Conservation (phyloP, 176 grass and related monocot species). For the Aegilops umbellulata region DNA sequence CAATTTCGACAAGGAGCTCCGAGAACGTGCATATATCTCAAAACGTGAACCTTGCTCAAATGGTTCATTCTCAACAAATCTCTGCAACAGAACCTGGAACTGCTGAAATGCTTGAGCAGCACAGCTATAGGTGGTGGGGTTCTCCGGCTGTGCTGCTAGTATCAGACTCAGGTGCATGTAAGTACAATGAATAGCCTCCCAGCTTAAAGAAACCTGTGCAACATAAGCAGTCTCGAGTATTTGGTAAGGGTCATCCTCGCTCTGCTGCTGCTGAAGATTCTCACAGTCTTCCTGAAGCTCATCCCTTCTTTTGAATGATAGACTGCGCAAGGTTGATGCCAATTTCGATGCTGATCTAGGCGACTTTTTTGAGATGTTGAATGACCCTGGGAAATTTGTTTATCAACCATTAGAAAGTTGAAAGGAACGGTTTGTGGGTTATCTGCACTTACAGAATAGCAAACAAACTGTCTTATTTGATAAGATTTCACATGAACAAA, state of each 20-base stretch:
- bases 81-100: conserved; percentile 87
- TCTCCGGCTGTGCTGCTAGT: conserved; percentile 60
- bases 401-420: conserved; percentile 15
- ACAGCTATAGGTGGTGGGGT: conserved; percentile 49
- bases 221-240: conserved; percentile 82
- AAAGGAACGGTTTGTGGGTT: neutral
- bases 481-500: conserved; percentile 12
- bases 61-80: conserved; percentile 91
- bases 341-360: conserved; percentile 75
- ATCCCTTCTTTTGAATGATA: conserved; percentile 83
- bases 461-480: neutral
- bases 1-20: conserved; percentile 74
- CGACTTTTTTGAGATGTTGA: conserved; percentile 54
- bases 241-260: conserved; percentile 56
- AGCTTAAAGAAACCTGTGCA: conserved; percentile 84
- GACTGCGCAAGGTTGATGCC: conserved; percentile 63
- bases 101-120: conserved; percentile 95
- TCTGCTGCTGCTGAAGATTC: conserved; percentile 45
- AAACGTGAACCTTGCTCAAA: conserved; percentile 85
- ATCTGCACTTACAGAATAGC: conserved; percentile 1
- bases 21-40: conserved; percentile 61
- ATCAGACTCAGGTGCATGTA: conserved; percentile 77
- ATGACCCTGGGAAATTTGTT: conserved; percentile 42
- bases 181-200: conserved; percentile 89
- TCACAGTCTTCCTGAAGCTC: conserved; percentile 49